These are phyloP conservation scores for Calocybe cyanea DNA, from an alignment of 768 basidiomycete species.

Conservation along the genomic window DNA sequence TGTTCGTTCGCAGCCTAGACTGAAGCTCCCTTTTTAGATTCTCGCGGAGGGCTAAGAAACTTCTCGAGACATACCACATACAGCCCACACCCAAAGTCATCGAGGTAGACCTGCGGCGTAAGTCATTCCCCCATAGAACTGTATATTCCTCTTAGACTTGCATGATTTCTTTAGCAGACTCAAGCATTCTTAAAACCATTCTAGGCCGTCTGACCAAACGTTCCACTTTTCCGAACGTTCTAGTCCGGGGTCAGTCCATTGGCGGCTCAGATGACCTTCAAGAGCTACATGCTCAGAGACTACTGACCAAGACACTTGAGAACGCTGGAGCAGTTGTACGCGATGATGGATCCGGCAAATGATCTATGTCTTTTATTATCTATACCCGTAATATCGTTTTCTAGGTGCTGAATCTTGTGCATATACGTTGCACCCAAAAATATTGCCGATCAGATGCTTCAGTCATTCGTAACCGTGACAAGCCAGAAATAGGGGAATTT, in stretches of 20 bases:
- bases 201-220: conserved; percentile 63
- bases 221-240: conserved; percentile 72
- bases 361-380: not conserved
- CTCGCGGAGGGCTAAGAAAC: conserved; percentile 56
- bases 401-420: too few species aligned
- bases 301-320: conserved; percentile 43
- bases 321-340: conserved; percentile 40
- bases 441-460: too few species aligned
- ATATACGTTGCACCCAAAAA: too few species aligned
- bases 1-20: not conserved
- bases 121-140: conserved; percentile 9
- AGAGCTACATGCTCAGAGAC: conserved; percentile 44
- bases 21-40: conserved; percentile 33
- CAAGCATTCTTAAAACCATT: conserved; percentile 57
- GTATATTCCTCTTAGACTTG: not conserved
- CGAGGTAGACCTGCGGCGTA: conserved; percentile 73
- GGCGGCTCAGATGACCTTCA: conserved; percentile 65
- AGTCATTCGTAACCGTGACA: too few species aligned
- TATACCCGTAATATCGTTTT: not conserved
- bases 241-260: conserved; percentile 59
- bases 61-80: conserved; percentile 58
- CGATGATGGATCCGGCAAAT: conserved; percentile 16
- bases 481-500: too few species aligned
- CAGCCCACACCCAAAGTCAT: conserved; percentile 63
- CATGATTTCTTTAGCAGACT: conserved; percentile 44